Evolutionary conservation across 352 stramenopile genomes (phyloP), one percentile per base, ranked within the genome.

Genomic region (Phytopythium vexans): DNA sequence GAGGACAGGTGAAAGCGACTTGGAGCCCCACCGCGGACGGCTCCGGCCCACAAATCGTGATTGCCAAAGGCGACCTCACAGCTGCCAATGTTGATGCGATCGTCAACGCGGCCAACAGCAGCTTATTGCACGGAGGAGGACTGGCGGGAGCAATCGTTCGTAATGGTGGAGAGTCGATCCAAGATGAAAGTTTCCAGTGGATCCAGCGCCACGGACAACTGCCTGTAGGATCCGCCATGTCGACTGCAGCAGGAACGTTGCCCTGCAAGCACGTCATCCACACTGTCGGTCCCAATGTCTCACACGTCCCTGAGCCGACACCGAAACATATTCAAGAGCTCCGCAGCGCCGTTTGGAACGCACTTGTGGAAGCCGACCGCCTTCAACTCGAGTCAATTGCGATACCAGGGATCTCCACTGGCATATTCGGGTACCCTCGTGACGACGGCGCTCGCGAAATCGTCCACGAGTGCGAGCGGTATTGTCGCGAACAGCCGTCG

Each of bases 351-450:
- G 70, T 84, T 27, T 64, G 52, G 55, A 74, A 38, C 37, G 62
- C 64, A 10, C 60, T 84, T 3, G 21, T 33, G 11, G 62, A 81
- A 46, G 73, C 73, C 2, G 51, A 66, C 14, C 43, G 53, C 40
- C 59, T 81, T 10, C 21, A 56, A 8, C n/a, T 75, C 0, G 11
- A 44, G 14, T 77, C 73, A 2, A 49, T 84, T 32, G 68, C 66
- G 12, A 60, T 84, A 0, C 70, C 73, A 0, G 68, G 62, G 1
- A 81, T 84, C 43, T 84, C 73, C 6, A 70, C 70, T 1, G 73
- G 73, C 0, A 71, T 68, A 33, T 81, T 81, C 34, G 71, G 74
- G 4, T 84, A 84, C 49, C 74, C 74, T 32, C 54, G 62, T 12
- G 66, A 75, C 16, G 49, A 72, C 3, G 74, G 59, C 8, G 68